A percentile compares a stretch with the other conserved stretches of the same genome.
Conservation (phyloP, 2,329 filamentous ascomycete species). For the Myotisia sp. region DNA sequence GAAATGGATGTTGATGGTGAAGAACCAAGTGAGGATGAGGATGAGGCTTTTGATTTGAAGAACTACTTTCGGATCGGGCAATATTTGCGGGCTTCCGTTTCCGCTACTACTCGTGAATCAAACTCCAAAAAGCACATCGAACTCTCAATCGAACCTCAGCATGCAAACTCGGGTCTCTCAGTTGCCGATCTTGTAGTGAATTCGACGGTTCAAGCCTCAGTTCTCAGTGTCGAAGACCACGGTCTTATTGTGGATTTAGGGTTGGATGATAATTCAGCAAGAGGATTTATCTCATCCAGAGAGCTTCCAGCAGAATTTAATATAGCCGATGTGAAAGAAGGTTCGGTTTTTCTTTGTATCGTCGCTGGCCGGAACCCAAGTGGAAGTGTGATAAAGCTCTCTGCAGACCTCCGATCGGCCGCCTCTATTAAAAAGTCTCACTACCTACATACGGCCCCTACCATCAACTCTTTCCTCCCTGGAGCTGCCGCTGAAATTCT, state of each 20-base stretch:
- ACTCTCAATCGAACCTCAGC: conserved; percentile 64
- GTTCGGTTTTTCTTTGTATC: conserved; percentile 70
- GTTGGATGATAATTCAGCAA: conserved; percentile 48
- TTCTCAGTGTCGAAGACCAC: conserved; percentile 88
- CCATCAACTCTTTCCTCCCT: conserved; percentile 77
- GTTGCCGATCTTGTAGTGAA: conserved; percentile 61
- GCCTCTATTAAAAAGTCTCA: conserved; percentile 52
- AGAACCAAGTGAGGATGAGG: conserved; percentile 25
- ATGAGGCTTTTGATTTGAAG: conserved; percentile 52
- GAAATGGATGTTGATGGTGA: conserved; percentile 43
- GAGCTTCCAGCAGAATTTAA: conserved; percentile 57
- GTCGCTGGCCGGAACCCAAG: conserved; percentile 61
- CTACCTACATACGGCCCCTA: conserved; percentile 61
- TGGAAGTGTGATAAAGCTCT: conserved; percentile 76
- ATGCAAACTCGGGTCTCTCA: conserved; percentile 61
- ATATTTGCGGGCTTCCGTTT: conserved; percentile 72
- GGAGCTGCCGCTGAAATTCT: conserved; percentile 82
- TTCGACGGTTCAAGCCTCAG: conserved; percentile 69
- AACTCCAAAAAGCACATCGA: conserved; percentile 56
- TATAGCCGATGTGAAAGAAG: conserved; percentile 59
- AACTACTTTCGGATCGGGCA: conserved; percentile 70
- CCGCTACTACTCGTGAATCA: conserved; percentile 53
- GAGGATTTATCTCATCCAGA: conserved; percentile 70
- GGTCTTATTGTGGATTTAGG: conserved; percentile 88
- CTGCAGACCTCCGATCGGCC: conserved; percentile 55